Evolutionary conservation across 2,329 filamentous ascomycete genomes (phyloP).

Genomic region (Exophiala calicioides): DNA sequence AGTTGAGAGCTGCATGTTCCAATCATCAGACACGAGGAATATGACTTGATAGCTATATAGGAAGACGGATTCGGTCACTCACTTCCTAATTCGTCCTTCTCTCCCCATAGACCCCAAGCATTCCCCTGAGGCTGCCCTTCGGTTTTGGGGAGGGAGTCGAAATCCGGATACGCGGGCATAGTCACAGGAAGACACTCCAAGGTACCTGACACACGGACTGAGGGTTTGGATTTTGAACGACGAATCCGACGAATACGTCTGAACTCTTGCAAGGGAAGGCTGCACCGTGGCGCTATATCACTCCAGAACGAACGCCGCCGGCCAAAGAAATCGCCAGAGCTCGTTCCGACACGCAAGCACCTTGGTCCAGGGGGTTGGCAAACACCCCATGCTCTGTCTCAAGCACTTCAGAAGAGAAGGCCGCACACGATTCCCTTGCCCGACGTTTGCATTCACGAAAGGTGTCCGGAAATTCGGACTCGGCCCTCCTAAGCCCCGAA

Average conservation of each 20-base stretch:
- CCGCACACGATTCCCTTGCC: no score
- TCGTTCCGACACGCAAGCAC: no score
- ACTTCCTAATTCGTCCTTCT: constrained; percentile 52
- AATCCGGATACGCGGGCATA: constrained; percentile 1
- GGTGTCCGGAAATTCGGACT: no score
- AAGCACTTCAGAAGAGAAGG: no score
- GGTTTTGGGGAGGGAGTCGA: constrained; percentile 6
- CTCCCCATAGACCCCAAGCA: constrained; percentile 57
- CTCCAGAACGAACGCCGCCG: no score
- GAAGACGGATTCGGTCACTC: not conserved
- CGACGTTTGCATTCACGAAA: no score
- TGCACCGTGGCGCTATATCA: not conserved
- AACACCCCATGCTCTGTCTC: no score
- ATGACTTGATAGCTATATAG: not conserved
- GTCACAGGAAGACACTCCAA: not conserved
- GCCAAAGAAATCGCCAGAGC: no score
- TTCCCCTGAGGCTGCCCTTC: constrained; percentile 49
- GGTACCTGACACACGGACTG: not conserved
- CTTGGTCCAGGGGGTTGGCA: no score
- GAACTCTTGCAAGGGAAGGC: not conserved
- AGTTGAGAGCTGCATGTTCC: constrained; percentile 45
- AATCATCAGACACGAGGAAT: not conserved
- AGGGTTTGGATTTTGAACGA: not conserved
- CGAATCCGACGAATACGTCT: constrained; percentile 1
- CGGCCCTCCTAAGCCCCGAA: no score